Evolutionary conservation across 768 basidiomycete genomes (phyloP).

Genomic region (Boletales sp.): DNA sequence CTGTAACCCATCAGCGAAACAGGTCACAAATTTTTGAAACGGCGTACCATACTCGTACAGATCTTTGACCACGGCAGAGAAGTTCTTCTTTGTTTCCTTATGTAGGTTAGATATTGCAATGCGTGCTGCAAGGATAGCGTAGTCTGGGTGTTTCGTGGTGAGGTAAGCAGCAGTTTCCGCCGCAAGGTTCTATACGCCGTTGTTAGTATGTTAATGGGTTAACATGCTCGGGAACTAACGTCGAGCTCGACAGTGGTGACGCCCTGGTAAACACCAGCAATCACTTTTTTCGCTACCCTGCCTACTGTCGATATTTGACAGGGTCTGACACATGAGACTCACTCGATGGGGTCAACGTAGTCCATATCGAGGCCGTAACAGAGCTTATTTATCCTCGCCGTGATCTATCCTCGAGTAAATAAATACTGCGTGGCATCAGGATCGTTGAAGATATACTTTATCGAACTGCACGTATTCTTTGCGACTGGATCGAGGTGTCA

Average conservation of each 20-base stretch:
- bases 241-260: slow-evolving; percentile 98
- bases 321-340: background rate
- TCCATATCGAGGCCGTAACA: slow-evolving; percentile 94
- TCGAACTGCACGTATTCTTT: slow-evolving; percentile 94
- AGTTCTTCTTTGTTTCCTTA: slow-evolving; percentile 98
- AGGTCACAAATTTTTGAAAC: background rate
- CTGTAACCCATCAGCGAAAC: slow-evolving; percentile 32
- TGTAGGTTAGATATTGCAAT: slow-evolving; percentile 98
- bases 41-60: slow-evolving; percentile 80
- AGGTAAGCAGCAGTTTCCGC: slow-evolving; percentile 97
- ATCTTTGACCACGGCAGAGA: slow-evolving; percentile 89
- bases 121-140: slow-evolving; percentile 96
- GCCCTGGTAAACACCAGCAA: slow-evolving; percentile 89
- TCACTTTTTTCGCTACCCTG: slow-evolving; percentile 90
- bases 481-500: slow-evolving; percentile 43
- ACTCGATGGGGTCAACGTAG: slow-evolving; percentile 91
- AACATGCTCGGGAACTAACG: slow-evolving; percentile 44
- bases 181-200: slow-evolving; percentile 71
- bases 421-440: slow-evolving; percentile 12
- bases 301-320: slow-evolving; percentile 4
- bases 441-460: slow-evolving; percentile 52
- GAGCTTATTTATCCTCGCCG: slow-evolving; percentile 81
- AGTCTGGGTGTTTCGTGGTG: slow-evolving; percentile 96
- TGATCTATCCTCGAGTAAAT: slow-evolving; percentile 54
- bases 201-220: slow-evolving; percentile 3